A percentile compares a stretch with the other conserved stretches of the same genome.
phyloP scores from a whole-genome alignment of 176 grass and related monocot species.

The Phyllostachys edulis region DNA sequence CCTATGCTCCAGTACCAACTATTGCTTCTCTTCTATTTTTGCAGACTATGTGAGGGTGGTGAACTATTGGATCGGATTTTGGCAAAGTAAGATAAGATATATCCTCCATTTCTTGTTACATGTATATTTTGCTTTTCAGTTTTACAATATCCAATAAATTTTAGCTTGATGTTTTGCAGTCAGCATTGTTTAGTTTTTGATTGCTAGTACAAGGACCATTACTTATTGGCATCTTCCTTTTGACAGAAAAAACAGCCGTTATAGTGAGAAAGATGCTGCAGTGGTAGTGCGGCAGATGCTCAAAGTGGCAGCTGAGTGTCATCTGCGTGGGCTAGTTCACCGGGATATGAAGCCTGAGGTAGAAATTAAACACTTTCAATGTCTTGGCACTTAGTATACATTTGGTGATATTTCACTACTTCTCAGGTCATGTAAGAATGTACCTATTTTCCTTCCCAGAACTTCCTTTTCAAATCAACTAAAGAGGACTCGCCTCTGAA shows the following conservation, averaged over 20 bases:
- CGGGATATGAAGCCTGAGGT: conserved; percentile 99
- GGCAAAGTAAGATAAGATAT: conserved; percentile 74
- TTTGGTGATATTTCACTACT: conserved; percentile 56
- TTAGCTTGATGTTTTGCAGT: conserved; percentile 7
- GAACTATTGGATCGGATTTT: conserved; percentile 97
- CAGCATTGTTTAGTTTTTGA: conserved; percentile 19
- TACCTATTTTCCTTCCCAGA: conserved; percentile 77
- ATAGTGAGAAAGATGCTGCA: conserved; percentile 98
- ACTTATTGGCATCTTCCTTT: conserved; percentile 14
- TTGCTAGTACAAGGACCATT: neutral
- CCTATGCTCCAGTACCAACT: conserved; percentile 19
- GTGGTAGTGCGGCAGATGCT: conserved; percentile 95
- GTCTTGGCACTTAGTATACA: conserved; percentile 28
- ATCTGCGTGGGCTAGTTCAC: conserved; percentile 95
- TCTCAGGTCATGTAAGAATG: conserved; percentile 53
- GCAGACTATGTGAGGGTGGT: conserved; percentile 97
- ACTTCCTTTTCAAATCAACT: conserved; percentile 97
- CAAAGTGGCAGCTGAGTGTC: conserved; percentile 95
- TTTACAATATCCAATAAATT: too few species aligned
- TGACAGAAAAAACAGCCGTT: conserved; percentile 90
- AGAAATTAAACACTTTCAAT: conserved; percentile 32
- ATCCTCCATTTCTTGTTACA: conserved; percentile 7
- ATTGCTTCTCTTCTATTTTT: conserved; percentile 39
- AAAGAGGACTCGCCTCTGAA: conserved; percentile 77
- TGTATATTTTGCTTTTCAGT: too few species aligned